Base-by-base conservation (phyloP, 805 yeast genomes). In the Isabelozyma pseudorhagii region DNA sequence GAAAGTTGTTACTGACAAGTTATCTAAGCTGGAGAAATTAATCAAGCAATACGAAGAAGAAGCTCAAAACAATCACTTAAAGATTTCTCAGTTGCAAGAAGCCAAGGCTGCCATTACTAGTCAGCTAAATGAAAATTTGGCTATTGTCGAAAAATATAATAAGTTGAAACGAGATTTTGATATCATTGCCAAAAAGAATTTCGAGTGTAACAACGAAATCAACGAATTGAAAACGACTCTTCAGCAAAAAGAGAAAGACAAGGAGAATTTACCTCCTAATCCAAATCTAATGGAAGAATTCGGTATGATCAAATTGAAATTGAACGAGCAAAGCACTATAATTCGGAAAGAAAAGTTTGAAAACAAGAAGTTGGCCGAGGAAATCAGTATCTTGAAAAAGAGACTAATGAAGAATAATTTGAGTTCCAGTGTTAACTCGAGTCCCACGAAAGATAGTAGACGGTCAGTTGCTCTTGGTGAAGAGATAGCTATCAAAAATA, bases 371-470 rank as follows among this genome's bases (percentile, higher is more conserved):
- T 62, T 85, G 42, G 68, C 73, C 21, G 82, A 85, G 42, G 89
- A 85, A 51, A 59, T 85, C 46, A 75, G 77, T 31, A 68, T 85
- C 56, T 64, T 87, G 11, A 86, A 84, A 54, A 79, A 84, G 1
- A 75, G 88, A 56, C 62, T 83, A n/a, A 42, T 11, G 15, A 42
- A 28, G 38, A 42, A 42, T 17, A 42, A 42, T 42, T 31, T 42
- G 21, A 42, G 28, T 28, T 21, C 45, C 10, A 42, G 45, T 31
- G 38, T 42, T 9, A 27, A 28, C 4, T 15, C 27, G 9, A 28
- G 38, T 17, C 45, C 45, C 11, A 28, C 28, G 36, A 42, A 42
- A 17, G 45, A 51, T 11, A 55, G 58, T 52, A 54, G 73, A 48
- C 57, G 72, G 34, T 69, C 75, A 1, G 46, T 69, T 41, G 69